These are phyloP conservation scores for Fusarium denticulatum DNA, from an alignment of 2,329 filamentous ascomycete genomes.

Conservation along the genomic window DNA sequence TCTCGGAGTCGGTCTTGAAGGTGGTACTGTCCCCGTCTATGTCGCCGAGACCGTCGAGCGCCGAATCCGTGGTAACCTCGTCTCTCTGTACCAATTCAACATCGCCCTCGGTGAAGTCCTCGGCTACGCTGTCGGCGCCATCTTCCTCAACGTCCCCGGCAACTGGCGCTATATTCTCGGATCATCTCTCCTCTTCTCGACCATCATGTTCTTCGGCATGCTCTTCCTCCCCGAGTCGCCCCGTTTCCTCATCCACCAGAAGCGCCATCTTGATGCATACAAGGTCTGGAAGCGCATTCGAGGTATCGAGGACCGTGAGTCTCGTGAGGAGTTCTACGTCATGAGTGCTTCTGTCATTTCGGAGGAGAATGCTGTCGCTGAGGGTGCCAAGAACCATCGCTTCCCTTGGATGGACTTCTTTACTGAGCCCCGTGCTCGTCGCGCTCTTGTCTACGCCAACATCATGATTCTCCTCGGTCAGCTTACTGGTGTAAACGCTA, in stretches of 20 bases:
- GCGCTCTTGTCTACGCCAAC: slow-evolving; percentile 73
- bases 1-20: slow-evolving; percentile 76
- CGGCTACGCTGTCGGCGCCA: slow-evolving; percentile 77
- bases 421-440: slow-evolving; percentile 73
- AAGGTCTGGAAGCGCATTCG: slow-evolving; percentile 79
- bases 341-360: slow-evolving; percentile 72
- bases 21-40: slow-evolving; percentile 79
- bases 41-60: slow-evolving; percentile 78
- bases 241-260: slow-evolving; percentile 76
- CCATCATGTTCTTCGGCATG: slow-evolving; percentile 62
- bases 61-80: slow-evolving; percentile 74
- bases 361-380: slow-evolving; percentile 63
- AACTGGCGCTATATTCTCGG: slow-evolving; percentile 81
- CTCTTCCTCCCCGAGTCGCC: slow-evolving; percentile 77
- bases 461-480: slow-evolving; percentile 77
- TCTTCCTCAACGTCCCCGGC: slow-evolving; percentile 74
- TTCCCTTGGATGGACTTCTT: slow-evolving; percentile 80
- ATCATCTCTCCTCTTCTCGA: slow-evolving; percentile 75
- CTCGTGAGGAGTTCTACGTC: slow-evolving; percentile 75
- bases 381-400: slow-evolving; percentile 61
- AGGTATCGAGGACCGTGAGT: slow-evolving; percentile 64
- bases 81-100: slow-evolving; percentile 79
- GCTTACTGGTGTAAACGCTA: slow-evolving; percentile 75
- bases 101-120: slow-evolving; percentile 79
- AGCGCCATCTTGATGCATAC: slow-evolving; percentile 56